phyloP scores from a whole-genome alignment of 2,329 filamentous ascomycete species.

The Neurospora crassa region DNA sequence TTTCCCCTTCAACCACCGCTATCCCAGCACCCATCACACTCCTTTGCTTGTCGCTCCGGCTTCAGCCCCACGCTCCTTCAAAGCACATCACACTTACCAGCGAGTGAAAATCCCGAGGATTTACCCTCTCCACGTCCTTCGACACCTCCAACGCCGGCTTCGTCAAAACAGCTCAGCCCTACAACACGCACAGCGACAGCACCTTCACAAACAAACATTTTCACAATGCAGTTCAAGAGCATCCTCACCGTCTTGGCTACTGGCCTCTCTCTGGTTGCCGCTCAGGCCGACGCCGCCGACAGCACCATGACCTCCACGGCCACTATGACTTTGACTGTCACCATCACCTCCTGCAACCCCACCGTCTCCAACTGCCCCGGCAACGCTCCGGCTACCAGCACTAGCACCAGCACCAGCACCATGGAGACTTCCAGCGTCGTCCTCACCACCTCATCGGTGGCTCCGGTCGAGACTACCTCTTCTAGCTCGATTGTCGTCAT shows the following conservation, averaged over 20 bases:
- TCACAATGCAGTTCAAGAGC: constrained; percentile 38
- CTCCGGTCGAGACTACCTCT: constrained; percentile 9
- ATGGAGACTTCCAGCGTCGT: constrained; percentile 18
- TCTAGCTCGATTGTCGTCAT: neutral
- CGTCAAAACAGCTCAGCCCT: constrained; percentile 7
- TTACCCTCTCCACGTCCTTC: constrained; percentile 4
- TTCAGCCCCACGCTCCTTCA: constrained; percentile 19
- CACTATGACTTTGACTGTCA: constrained; percentile 35
- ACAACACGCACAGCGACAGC: constrained; percentile 1
- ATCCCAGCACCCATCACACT: constrained; percentile 17
- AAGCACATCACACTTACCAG: neutral
- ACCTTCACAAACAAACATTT: constrained; percentile 9
- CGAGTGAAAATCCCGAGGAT: constrained; percentile 3
- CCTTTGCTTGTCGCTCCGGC: constrained; percentile 17
- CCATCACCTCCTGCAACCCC: constrained; percentile 39
- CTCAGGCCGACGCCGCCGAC: constrained; percentile 23
- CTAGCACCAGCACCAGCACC: constrained; percentile 15
- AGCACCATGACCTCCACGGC: constrained; percentile 37
- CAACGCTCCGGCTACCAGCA: constrained; percentile 21
- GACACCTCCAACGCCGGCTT: constrained; percentile 7
- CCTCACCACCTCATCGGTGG: constrained; percentile 19
- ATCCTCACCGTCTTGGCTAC: constrained; percentile 32
- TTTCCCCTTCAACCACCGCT: constrained; percentile 10
- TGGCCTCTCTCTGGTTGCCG: constrained; percentile 28
- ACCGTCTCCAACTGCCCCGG: constrained; percentile 34